phyloP scores from a whole-genome alignment of 768 basidiomycete genomes.

The Lactifluus rugatus region DNA sequence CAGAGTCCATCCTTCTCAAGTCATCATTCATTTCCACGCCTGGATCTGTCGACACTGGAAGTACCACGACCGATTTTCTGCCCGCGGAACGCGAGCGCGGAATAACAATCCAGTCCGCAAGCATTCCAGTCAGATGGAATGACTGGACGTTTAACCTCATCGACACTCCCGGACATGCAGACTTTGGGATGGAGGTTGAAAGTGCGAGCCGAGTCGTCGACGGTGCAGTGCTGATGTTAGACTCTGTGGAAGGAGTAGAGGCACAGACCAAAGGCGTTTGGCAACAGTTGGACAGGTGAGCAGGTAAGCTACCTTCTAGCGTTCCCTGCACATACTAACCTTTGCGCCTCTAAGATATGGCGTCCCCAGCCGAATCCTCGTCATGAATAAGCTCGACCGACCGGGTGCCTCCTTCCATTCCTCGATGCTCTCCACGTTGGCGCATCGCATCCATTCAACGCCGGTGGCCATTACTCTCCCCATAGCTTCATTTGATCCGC shows the following conservation, averaged over 20 bases:
- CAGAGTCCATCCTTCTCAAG: conserved; percentile 74
- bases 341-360: conserved; percentile 44
- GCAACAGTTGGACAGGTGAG: conserved; percentile 76
- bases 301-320: conserved; percentile 24
- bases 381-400: conserved; percentile 83
- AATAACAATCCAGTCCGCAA: conserved; percentile 88
- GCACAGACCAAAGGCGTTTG: conserved; percentile 86
- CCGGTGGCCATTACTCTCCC: conserved; percentile 66
- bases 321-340: neutral
- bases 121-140: conserved; percentile 82
- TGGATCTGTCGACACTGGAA: conserved; percentile 83
- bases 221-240: conserved; percentile 79
- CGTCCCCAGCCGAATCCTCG: conserved; percentile 70
- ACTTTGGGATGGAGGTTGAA: conserved; percentile 96
- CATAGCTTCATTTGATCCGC: conserved; percentile 62
- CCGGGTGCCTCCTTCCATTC: conserved; percentile 72
- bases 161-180: conserved; percentile 87
- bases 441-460: conserved; percentile 66
- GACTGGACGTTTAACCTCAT: conserved; percentile 80
- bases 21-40: conserved; percentile 63
- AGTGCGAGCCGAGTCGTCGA: conserved; percentile 86
- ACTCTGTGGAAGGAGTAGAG: conserved; percentile 88
- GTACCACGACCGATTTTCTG: conserved; percentile 84
- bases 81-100: conserved; percentile 85
- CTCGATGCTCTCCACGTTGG: conserved; percentile 61